phyloP scores from a whole-genome alignment of 169 alveolate species.

The Plasmodium billcollinsi region DNA sequence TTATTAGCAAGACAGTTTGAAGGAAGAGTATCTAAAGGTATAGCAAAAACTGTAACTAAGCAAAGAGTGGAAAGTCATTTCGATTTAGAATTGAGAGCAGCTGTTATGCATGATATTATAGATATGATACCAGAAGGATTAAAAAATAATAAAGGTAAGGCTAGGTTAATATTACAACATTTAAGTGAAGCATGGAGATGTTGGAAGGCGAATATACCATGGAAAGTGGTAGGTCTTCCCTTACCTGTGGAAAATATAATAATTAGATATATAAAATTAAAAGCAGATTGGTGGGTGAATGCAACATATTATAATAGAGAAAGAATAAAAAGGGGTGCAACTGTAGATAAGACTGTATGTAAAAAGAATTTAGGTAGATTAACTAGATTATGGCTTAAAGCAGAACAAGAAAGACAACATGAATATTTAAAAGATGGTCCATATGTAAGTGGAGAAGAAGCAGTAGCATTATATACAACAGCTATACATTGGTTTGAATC shows the following conservation, averaged over 20 bases:
- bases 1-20: conserved; percentile 98
- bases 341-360: conserved; percentile 99
- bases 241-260: conserved; percentile 99
- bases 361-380: conserved; percentile 99
- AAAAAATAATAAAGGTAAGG: conserved; percentile 94
- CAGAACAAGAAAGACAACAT: conserved; percentile 99
- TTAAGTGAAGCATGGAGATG: conserved; percentile 99
- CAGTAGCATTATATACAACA: conserved; percentile 99
- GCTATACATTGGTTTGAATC: conserved; percentile 99
- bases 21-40: conserved; percentile 98
- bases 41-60: conserved; percentile 99
- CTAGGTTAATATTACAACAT: conserved; percentile 98
- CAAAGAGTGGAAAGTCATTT: conserved; percentile 99
- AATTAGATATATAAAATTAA: conserved; percentile 97
- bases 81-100: conserved; percentile 99
- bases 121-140: conserved; percentile 99
- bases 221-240: conserved; percentile 99
- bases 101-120: conserved; percentile 99
- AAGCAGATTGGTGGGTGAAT: conserved; percentile 99
- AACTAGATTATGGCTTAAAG: conserved; percentile 99
- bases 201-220: conserved; percentile 99
- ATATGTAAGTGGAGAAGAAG: conserved; percentile 98
- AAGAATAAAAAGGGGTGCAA: conserved; percentile 99
- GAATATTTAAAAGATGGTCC: conserved; percentile 99
- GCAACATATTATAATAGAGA: conserved; percentile 99